Conservation (phyloP, 176 grass and related monocot species). For the Carex cristatella region DNA sequence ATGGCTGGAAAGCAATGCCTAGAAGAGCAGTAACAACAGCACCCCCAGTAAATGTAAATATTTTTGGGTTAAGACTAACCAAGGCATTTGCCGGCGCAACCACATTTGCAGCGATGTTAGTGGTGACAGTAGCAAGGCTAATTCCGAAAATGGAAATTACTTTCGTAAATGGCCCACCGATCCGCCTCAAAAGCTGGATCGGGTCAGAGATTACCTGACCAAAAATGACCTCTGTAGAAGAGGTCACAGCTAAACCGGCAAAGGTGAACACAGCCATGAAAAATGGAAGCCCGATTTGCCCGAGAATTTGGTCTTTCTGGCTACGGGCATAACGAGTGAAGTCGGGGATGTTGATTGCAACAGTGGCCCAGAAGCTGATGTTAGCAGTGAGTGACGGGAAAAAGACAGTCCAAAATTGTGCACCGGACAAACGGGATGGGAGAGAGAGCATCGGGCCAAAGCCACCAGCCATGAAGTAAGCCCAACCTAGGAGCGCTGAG, state of each 20-base stretch:
- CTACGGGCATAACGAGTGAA: constrained; percentile 77
- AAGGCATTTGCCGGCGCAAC: constrained; percentile 82
- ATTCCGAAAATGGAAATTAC: constrained; percentile 79
- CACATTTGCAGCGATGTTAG: constrained; percentile 90
- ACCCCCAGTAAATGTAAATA: constrained; percentile 71
- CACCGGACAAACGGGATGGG: constrained; percentile 43
- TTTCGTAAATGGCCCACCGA: constrained; percentile 65
- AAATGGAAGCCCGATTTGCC: constrained; percentile 67
- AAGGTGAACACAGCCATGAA: constrained; percentile 97
- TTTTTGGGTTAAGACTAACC: constrained; percentile 63
- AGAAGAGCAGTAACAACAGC: constrained; percentile 76
- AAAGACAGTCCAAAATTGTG: constrained; percentile 76
- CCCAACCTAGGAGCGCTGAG: constrained; percentile 69
- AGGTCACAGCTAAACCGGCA: constrained; percentile 71
- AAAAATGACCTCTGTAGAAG: constrained; percentile 83
- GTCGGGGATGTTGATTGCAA: constrained; percentile 91
- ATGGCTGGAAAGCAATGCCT: constrained; percentile 82
- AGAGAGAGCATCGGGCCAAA: constrained; percentile 65
- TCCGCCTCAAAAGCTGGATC: constrained; percentile 64
- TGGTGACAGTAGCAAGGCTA: constrained; percentile 84
- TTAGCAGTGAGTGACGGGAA: constrained; percentile 90
- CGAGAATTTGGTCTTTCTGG: constrained; percentile 76
- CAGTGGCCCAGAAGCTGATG: constrained; percentile 95
- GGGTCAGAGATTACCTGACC: constrained; percentile 82
- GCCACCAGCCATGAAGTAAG: constrained; percentile 63